Percentiles rank a stretch among this genome's conserved stretches.
phyloP scores from a whole-genome alignment of 177 flowering plant genomes.

The Telopea speciosissima region DNA sequence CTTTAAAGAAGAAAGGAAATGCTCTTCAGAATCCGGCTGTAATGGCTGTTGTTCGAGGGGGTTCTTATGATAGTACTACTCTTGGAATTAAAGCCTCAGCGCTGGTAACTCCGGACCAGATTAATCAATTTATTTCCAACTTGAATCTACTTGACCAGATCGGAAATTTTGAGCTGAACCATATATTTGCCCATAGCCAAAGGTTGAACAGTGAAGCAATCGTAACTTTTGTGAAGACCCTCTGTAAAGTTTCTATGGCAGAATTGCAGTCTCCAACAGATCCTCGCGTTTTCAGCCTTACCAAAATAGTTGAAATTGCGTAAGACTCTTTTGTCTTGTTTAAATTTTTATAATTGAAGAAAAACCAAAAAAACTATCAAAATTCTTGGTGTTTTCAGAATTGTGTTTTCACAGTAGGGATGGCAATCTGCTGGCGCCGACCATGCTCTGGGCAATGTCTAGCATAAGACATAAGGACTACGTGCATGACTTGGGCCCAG shows the following conservation, averaged over 20 bases:
- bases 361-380: no score
- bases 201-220: slow-evolving; percentile 96
- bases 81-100: slow-evolving; percentile 48
- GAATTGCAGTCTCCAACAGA: slow-evolving; percentile 98
- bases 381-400: no score
- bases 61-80: slow-evolving; percentile 90
- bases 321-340: slow-evolving; percentile 38
- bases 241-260: slow-evolving; percentile 88
- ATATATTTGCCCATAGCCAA: slow-evolving; percentile 96
- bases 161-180: slow-evolving; percentile 91
- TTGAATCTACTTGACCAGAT: slow-evolving; percentile 94
- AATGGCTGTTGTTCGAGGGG: slow-evolving; percentile 94
- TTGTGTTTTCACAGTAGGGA: no score
- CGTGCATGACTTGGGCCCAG: no score
- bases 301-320: slow-evolving; percentile 98
- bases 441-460: no score
- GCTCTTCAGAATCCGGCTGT: slow-evolving; percentile 81
- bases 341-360: not conserved
- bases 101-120: slow-evolving; percentile 79
- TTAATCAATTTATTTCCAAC: slow-evolving; percentile 77
- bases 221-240: slow-evolving; percentile 92
- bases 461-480: no score
- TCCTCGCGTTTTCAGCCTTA: slow-evolving; percentile 98
- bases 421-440: no score
- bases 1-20: slow-evolving; percentile 68